These are phyloP conservation scores for Nakaseomyces delphensis DNA, from an alignment of 1,139 yeast species.

Conservation along the genomic window DNA sequence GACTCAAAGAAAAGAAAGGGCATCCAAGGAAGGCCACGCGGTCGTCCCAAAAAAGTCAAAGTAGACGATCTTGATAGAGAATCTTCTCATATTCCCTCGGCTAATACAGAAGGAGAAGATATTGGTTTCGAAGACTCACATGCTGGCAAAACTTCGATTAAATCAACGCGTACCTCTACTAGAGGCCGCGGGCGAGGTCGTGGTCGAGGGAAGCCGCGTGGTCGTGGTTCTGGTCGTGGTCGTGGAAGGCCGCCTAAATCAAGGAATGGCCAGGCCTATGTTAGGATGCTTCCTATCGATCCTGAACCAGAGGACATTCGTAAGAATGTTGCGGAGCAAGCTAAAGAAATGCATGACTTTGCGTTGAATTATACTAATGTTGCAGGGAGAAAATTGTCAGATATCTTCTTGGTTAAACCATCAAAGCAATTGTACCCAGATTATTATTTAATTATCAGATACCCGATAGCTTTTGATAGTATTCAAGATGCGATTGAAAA, in stretches of 20 bases:
- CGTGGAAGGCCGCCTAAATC: constrained; percentile 21
- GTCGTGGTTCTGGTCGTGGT: constrained; percentile 16
- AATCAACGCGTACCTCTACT: constrained; percentile 20
- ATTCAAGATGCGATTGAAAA: constrained; percentile 52
- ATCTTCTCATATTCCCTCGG: constrained; percentile 2
- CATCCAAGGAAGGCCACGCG: constrained; percentile 14
- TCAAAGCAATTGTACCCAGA: constrained; percentile 74
- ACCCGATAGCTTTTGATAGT: constrained; percentile 73
- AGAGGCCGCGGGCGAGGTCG: constrained; percentile 26
- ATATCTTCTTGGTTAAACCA: constrained; percentile 60
- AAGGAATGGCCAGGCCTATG: constrained; percentile 30
- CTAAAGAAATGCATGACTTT: constrained; percentile 33
- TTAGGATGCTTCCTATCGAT: constrained; percentile 39
- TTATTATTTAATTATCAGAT: constrained; percentile 67
- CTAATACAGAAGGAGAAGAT: constrained; percentile 3
- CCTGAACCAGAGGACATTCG: constrained; percentile 37
- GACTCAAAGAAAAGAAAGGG: constrained; percentile 15
- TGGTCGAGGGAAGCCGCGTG: constrained; percentile 22
- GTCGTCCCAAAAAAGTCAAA: constrained; percentile 18
- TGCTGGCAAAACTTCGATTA: constrained; percentile 23
- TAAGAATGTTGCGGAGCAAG: constrained; percentile 33
- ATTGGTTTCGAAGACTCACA: not conserved
- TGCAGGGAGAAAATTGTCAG: constrained; percentile 41
- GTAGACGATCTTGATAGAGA: constrained; percentile 11
- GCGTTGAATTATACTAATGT: constrained; percentile 40